Conservation (phyloP, 192 early-diverging fungal species). For the Pilobolus umbonatus region DNA sequence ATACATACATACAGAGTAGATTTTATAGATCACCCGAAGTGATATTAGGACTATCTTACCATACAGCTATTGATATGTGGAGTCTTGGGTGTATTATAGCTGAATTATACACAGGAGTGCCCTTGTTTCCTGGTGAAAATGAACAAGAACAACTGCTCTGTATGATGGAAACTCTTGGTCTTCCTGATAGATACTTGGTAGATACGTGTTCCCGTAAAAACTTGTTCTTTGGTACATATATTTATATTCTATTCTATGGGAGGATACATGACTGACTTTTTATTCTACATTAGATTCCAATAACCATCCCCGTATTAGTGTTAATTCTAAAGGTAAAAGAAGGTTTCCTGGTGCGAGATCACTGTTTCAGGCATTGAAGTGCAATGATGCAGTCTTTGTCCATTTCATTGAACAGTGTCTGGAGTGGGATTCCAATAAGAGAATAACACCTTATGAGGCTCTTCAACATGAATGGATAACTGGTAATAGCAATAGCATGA, state of each 20-base stretch:
- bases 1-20: slow-evolving; percentile 96
- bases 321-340: slow-evolving; percentile 89
- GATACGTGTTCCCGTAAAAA: slow-evolving; percentile 75
- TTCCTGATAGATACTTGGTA: slow-evolving; percentile 74
- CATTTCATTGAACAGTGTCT: slow-evolving; percentile 86
- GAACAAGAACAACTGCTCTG: slow-evolving; percentile 94
- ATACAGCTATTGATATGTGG: slow-evolving; percentile 97
- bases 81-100: slow-evolving; percentile 93
- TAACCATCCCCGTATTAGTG: slow-evolving; percentile 54
- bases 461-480: slow-evolving; percentile 79
- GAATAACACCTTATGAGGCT: slow-evolving; percentile 84
- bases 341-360: slow-evolving; percentile 78
- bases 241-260: not conserved
- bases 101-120: slow-evolving; percentile 88
- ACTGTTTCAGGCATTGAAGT: slow-evolving; percentile 68
- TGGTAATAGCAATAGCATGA: not conserved
- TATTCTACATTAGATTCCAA: slow-evolving; percentile 36
- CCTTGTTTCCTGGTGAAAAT: slow-evolving; percentile 96
- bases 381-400: slow-evolving; percentile 75
- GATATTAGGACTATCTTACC: slow-evolving; percentile 79
- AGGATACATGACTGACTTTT: slow-evolving; percentile 26
- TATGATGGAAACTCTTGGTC: slow-evolving; percentile 93
- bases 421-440: slow-evolving; percentile 84
- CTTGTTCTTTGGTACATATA: slow-evolving; percentile 77
- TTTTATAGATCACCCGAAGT: slow-evolving; percentile 99